A percentile compares a stretch with the other conserved stretches of the same genome.
Conservation (phyloP, 1,284 basidiomycete species). For the Papiliotrema terrestris region DNA sequence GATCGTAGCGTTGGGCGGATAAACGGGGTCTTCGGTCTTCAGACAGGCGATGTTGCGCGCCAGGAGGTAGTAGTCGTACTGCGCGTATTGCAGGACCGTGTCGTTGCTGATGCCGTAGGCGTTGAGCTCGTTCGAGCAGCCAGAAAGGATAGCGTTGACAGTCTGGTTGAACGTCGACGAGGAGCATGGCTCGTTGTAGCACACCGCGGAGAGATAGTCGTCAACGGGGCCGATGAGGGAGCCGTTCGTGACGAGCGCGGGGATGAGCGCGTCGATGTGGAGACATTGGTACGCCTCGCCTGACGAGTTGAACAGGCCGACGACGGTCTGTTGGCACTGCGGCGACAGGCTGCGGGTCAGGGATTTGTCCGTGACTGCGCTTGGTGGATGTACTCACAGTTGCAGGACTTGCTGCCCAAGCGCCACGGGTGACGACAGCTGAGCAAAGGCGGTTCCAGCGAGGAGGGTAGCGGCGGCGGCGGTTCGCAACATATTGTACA, state of each 20-base stretch:
- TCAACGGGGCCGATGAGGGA: conserved; percentile 37
- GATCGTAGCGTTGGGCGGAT: conserved; percentile 16
- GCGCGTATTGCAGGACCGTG: conserved; percentile 17
- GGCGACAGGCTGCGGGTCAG: conserved; percentile 12
- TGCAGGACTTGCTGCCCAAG: neutral
- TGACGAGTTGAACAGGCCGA: conserved; percentile 8
- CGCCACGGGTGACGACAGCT: neutral
- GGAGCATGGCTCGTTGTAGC: conserved; percentile 36
- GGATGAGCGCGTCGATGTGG: conserved; percentile 14
- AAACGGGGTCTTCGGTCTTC: conserved; percentile 26
- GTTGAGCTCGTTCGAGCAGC: conserved; percentile 36
- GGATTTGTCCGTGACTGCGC: neutral
- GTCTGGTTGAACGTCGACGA: conserved; percentile 33
- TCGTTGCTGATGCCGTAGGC: conserved; percentile 26
- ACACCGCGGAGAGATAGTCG: conserved; percentile 34
- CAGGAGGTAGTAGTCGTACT: conserved; percentile 34
- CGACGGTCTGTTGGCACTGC: conserved; percentile 12
- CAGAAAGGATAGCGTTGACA: conserved; percentile 21
- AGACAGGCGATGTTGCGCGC: conserved; percentile 44
- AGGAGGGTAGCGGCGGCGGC: conserved; percentile 5
- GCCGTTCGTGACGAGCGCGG: conserved; percentile 27
- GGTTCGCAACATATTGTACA: conserved; percentile 6
- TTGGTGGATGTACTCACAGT: neutral
- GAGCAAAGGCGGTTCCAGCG: conserved; percentile 4
- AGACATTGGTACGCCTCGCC: conserved; percentile 19